Evolutionary conservation across 768 basidiomycete genomes (phyloP).

Genomic region (Leccinellum rugosiceps): DNA sequence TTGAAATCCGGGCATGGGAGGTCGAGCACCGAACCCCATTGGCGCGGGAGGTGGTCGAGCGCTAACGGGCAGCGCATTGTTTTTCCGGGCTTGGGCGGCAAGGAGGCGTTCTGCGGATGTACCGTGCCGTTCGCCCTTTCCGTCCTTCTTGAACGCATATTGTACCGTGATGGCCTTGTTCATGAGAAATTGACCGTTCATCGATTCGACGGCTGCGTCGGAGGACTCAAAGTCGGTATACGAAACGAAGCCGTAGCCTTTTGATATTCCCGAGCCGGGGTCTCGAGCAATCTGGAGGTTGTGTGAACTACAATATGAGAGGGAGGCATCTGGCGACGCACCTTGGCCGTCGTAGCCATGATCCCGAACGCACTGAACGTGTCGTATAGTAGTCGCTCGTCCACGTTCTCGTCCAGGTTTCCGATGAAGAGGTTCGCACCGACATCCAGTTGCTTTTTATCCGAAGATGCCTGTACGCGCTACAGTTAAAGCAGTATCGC

Average conservation of each 20-base stretch:
- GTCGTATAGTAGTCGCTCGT: conserved; percentile 88
- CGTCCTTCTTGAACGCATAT: conserved; percentile 99
- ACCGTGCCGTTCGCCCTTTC: conserved; percentile 96
- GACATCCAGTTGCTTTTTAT: conserved; percentile 97
- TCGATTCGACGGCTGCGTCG: conserved; percentile 92
- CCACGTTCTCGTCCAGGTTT: conserved; percentile 91
- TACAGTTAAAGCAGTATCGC: conserved; percentile 11
- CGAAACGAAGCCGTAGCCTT: conserved; percentile 71
- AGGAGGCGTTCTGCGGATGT: conserved; percentile 95
- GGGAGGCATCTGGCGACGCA: conserved; percentile 16
- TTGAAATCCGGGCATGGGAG: conserved; percentile 38
- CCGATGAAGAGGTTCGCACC: conserved; percentile 76
- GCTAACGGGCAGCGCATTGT: conserved; percentile 81
- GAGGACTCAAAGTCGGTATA: conserved; percentile 80
- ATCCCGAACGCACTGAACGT: conserved; percentile 95
- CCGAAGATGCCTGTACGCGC: conserved; percentile 50
- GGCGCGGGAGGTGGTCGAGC: conserved; percentile 74
- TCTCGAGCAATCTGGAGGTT: conserved; percentile 86
- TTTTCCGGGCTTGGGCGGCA: conserved; percentile 92
- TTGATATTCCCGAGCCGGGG: conserved; percentile 28
- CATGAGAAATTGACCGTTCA: conserved; percentile 98
- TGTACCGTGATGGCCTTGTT: conserved; percentile 97
- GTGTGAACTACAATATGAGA: neutral
- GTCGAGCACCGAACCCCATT: conserved; percentile 47
- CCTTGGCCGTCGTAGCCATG: conserved; percentile 90